Conservation (phyloP, 23 red algal species). For the Agarophyton chilense region DNA sequence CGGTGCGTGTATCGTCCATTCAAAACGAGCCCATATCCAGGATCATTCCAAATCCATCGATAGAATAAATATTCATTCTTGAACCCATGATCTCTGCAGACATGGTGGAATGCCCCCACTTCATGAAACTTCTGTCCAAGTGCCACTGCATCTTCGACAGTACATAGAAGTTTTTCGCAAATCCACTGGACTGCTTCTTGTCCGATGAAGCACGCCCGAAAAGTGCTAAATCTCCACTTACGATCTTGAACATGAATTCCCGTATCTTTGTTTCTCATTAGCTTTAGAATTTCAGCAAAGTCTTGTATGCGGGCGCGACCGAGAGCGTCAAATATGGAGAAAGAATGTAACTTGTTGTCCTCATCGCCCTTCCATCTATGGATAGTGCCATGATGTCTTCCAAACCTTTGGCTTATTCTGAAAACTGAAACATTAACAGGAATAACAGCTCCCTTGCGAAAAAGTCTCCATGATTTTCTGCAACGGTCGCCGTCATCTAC, state of each 20-base stretch:
- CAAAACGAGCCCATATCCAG: constrained; percentile 26
- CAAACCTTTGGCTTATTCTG: background rate
- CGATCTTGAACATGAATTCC: constrained; percentile 52
- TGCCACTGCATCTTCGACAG: constrained; percentile 26
- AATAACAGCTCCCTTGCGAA: background rate
- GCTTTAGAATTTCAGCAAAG: constrained; percentile 35
- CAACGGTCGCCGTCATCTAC: background rate
- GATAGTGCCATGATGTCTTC: background rate
- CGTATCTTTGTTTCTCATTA: constrained; percentile 25
- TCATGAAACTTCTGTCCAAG: constrained; percentile 44
- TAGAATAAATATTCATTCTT: constrained; percentile 83
- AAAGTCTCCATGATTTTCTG: background rate
- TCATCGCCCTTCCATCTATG: too few relatives aligned
- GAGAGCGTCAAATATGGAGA: constrained; percentile 14
- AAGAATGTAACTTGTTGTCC: background rate
- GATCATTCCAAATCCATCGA: constrained; percentile 55
- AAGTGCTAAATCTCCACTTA: constrained; percentile 33
- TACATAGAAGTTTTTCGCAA: background rate
- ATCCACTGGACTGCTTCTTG: constrained; percentile 56
- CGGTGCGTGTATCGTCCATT: constrained; percentile 17
- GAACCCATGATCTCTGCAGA: constrained; percentile 72
- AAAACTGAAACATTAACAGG: background rate
- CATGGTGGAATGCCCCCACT: constrained; percentile 74
- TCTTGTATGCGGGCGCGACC: constrained; percentile 39
- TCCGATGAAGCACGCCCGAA: constrained; percentile 47